Evolutionary conservation across 176 grass and related monocot genomes (phyloP).

Genomic region (Oryza rufipogon): DNA sequence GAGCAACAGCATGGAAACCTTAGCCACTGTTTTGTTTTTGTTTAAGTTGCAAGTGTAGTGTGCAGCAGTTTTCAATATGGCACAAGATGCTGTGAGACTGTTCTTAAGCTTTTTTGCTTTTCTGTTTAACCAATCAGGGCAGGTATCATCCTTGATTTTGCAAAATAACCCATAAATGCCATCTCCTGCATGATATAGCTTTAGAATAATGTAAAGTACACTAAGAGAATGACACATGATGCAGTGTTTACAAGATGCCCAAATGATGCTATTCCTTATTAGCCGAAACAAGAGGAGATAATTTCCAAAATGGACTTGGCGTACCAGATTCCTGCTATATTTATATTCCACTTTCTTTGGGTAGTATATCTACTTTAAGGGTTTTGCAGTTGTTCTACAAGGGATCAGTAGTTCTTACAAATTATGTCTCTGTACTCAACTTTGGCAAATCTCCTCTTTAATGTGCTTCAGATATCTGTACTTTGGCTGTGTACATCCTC

Average conservation of each 20-base stretch:
- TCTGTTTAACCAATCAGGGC: constrained; percentile 16
- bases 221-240: neutral
- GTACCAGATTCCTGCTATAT: neutral
- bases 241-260: neutral
- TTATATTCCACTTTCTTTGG: neutral
- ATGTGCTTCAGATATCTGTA: constrained; percentile 58
- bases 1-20: constrained; percentile 18
- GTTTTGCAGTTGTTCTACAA: neutral
- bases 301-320: constrained; percentile 29
- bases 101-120: neutral
- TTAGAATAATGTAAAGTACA: neutral
- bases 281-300: neutral
- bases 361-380: neutral
- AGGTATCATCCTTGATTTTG: neutral
- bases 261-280: neutral
- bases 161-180: neutral
- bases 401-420: constrained; percentile 40
- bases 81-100: neutral
- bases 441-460: constrained; percentile 38
- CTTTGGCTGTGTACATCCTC: neutral
- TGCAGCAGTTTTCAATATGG: constrained; percentile 2
- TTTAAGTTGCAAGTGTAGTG: constrained; percentile 16
- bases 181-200: neutral
- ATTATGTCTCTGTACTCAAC: constrained; percentile 51
- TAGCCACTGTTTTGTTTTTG: neutral